Base-by-base conservation (phyloP, 73 alveolate species). In the Paramecium biaurelia region DNA sequence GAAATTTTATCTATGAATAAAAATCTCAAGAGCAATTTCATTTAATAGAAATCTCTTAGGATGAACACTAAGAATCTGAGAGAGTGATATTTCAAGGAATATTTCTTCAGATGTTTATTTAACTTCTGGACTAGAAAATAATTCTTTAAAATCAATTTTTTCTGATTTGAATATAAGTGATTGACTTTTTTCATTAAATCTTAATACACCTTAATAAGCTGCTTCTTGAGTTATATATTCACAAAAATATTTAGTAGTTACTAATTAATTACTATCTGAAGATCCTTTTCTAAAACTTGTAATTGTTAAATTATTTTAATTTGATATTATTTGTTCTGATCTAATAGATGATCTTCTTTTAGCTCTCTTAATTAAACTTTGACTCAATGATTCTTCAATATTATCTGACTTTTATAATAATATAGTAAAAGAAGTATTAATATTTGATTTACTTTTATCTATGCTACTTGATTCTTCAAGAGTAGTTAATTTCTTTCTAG, bases 1-100 rank as follows among this genome's bases (percentile, higher is more conserved):
- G 45, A 37, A 34, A 18, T 74, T 74, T 20, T 34, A 18, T 23
- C 59, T 37, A 15, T 74, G 24, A 12, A 41, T 15, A 47, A 79
- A 79, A 2, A 79, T 79, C n/a, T 79, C 90, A 12, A 79, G 3
- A 2, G 90, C 90, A 24, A 79, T 45, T 26, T 79, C 90, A n/a
- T 8, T 21, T 23, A 79, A 23, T 23, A 79, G 20, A 45, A 43
- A 79, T 42, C 90, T 79, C 37, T 41, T 38, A 4, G 90, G 28
- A 23, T 41, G 56, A 0, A 79, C 56, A 43, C 24, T 14, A 6
- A 18, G 2, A 0, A 79, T 79, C 6, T 18, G 6, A 21, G 20
- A 4, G 9, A 63, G 43, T 1, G 20, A 63, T 23, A 63, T 63
- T 32, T 63, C 84, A 2, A 63, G 28, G 12, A 14, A 30, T 9